A percentile compares a stretch with the other conserved stretches of the same genome.
These are phyloP conservation scores for Bonia amplexicaulis DNA, from an alignment of 176 grass and related monocot genomes.

Conservation along the genomic window DNA sequence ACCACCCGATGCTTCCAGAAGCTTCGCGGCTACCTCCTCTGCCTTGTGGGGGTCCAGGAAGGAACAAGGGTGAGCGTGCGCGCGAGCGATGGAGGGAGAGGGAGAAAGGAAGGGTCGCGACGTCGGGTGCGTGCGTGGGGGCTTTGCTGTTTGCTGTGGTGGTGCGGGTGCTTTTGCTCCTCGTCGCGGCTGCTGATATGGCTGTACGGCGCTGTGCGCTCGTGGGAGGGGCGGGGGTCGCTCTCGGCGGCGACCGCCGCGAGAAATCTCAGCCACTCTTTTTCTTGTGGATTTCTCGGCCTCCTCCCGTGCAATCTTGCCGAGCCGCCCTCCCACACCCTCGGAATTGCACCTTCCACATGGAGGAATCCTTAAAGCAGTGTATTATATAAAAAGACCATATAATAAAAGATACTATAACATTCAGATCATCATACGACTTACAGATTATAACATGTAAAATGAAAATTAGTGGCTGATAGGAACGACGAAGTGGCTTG, in stretches of 20 bases:
- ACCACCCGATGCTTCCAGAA: background rate
- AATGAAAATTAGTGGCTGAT: too few relatives aligned
- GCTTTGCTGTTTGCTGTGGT: constrained; percentile 27
- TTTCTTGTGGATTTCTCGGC: constrained; percentile 81
- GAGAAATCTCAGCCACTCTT: constrained; percentile 44
- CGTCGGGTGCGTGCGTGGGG: background rate
- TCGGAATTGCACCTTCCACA: background rate
- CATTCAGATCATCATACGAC: too few relatives aligned
- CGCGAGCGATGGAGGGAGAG: background rate
- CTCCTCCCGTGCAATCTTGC: constrained; percentile 11
- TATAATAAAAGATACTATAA: too few relatives aligned
- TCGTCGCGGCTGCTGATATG: background rate
- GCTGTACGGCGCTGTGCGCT: constrained; percentile 5
- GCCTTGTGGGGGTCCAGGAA: constrained; percentile 3
- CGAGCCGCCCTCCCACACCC: background rate
- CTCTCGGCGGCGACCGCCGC: constrained; percentile 33
- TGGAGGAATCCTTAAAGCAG: too few relatives aligned
- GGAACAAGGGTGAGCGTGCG: background rate
- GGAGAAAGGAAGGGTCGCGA: background rate
- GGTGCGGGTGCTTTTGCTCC: background rate
- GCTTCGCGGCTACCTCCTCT: background rate
- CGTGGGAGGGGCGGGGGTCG: constrained; percentile 1
- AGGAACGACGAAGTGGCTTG: too few relatives aligned
- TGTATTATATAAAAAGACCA: too few relatives aligned
- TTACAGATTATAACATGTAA: too few relatives aligned